Evolutionary conservation across 495 filamentous ascomycete species (phyloP).

Genomic region (Penicillium coprophilum): DNA sequence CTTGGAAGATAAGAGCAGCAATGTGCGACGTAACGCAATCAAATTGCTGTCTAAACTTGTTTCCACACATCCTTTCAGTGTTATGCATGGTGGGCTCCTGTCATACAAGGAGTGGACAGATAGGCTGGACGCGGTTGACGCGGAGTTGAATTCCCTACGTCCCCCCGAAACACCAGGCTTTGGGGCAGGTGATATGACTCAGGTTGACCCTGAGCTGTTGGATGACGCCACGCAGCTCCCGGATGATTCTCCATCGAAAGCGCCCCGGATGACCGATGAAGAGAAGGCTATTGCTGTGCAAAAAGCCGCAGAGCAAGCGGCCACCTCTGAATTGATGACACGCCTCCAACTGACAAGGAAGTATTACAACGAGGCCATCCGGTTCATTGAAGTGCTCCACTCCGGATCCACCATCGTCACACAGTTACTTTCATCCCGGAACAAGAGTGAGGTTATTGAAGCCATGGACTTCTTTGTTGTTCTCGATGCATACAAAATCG

Average conservation of each 20-base stretch:
- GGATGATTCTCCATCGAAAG: constrained; percentile 60
- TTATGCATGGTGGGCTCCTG: constrained; percentile 86
- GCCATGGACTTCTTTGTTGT: constrained; percentile 99
- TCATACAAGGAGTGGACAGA: constrained; percentile 80
- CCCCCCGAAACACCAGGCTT: constrained; percentile 77
- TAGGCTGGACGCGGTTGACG: constrained; percentile 74
- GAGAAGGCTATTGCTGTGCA: constrained; percentile 50
- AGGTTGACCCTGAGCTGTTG: constrained; percentile 73
- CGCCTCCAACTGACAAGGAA: constrained; percentile 82
- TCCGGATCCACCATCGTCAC: constrained; percentile 72
- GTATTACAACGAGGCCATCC: constrained; percentile 87
- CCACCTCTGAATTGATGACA: constrained; percentile 75
- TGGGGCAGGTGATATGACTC: constrained; percentile 53
- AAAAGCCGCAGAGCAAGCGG: constrained; percentile 72
- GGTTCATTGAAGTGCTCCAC: constrained; percentile 93
- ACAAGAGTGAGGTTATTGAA: constrained; percentile 97
- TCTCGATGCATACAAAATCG: constrained; percentile 90
- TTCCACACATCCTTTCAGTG: constrained; percentile 88
- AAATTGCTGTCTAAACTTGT: constrained; percentile 85
- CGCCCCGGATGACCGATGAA: constrained; percentile 60
- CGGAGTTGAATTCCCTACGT: constrained; percentile 76
- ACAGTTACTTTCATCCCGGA: constrained; percentile 86
- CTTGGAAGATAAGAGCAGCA: constrained; percentile 96
- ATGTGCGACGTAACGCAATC: constrained; percentile 92
- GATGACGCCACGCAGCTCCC: constrained; percentile 87